A percentile compares a stretch with the other conserved stretches of the same genome.
These are phyloP conservation scores for Auricularia auricula-judae DNA, from an alignment of 768 basidiomycete genomes.

Conservation along the genomic window DNA sequence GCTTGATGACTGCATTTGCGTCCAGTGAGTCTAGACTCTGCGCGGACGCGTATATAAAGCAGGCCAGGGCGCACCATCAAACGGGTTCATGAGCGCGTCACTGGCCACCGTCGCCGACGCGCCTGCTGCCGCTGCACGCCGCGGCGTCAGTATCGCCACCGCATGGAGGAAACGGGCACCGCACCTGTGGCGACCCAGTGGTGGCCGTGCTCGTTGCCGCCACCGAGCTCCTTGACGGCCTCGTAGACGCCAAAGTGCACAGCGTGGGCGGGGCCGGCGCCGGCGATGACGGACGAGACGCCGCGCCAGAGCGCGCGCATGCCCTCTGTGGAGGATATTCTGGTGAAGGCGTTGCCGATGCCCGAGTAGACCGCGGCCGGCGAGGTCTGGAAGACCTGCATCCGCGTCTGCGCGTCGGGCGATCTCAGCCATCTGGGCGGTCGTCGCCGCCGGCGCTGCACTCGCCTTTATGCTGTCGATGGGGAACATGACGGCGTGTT, in stretches of 20 bases:
- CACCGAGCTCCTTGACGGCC: slow-evolving; percentile 83
- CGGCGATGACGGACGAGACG: slow-evolving; percentile 89
- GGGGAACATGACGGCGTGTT: slow-evolving; percentile 98
- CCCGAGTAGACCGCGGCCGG: slow-evolving; percentile 81
- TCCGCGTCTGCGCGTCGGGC: slow-evolving; percentile 66
- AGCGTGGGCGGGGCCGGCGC: slow-evolving; percentile 96
- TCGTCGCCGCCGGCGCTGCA: slow-evolving; percentile 6
- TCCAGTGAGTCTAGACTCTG: slow-evolving; percentile 3
- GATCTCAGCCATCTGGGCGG: neutral
- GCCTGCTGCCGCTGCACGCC: slow-evolving; percentile 67
- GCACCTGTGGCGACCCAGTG: slow-evolving; percentile 84
- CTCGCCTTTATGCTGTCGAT: slow-evolving; percentile 95
- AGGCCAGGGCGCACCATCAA: slow-evolving; percentile 64
- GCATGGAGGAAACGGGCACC: slow-evolving; percentile 19
- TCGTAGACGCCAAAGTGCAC: slow-evolving; percentile 97
- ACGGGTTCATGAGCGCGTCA: slow-evolving; percentile 99
- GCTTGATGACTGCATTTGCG: slow-evolving; percentile 76
- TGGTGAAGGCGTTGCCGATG: slow-evolving; percentile 80
- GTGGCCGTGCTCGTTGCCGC: slow-evolving; percentile 64
- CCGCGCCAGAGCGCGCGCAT: slow-evolving; percentile 88
- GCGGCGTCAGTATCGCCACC: neutral
- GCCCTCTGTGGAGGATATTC: slow-evolving; percentile 92
- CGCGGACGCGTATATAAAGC: neutral
- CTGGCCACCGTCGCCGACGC: slow-evolving; percentile 89
- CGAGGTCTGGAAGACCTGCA: slow-evolving; percentile 91